These are phyloP conservation scores for Penicillium macrosclerotiorum DNA, from an alignment of 495 filamentous ascomycete genomes.

Conservation along the genomic window DNA sequence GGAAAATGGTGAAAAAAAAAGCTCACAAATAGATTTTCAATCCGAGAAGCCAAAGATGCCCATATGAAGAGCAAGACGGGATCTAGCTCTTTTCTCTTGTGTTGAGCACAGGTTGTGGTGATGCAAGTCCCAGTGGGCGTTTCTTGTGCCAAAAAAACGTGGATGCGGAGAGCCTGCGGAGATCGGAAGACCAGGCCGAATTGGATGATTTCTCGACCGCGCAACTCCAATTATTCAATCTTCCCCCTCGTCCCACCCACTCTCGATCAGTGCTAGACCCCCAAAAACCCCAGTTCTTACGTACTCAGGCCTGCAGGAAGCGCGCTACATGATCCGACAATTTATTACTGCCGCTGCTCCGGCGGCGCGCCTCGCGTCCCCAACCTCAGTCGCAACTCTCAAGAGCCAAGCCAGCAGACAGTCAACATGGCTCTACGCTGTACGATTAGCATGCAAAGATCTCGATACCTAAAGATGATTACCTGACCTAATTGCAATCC, in stretches of 20 bases:
- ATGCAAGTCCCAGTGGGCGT: neutral
- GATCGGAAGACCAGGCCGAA: constrained; percentile 14
- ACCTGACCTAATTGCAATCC: neutral
- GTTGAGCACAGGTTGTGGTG: neutral
- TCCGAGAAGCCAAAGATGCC: no score
- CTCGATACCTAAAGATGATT: neutral
- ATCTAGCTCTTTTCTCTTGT: neutral
- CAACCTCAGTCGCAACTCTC: constrained; percentile 4
- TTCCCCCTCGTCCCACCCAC: neutral
- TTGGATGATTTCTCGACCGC: constrained; percentile 15
- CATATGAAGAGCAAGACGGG: no score
- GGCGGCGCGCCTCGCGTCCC: constrained; percentile 17
- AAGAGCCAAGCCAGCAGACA: constrained; percentile 8
- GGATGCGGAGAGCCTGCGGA: constrained; percentile 11
- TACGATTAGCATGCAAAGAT: neutral
- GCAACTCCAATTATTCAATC: constrained; percentile 5
- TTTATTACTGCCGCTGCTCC: constrained; percentile 16
- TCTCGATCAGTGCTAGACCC: neutral
- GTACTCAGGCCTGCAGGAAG: neutral
- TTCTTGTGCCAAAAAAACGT: no score
- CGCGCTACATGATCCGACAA: constrained; percentile 13
- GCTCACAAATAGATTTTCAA: no score
- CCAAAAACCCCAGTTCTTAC: neutral
- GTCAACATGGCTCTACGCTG: constrained; percentile 9
- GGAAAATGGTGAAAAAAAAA: no score